Evolutionary conservation across 306 rosid species (phyloP).

Genomic region (Prunus armeniaca): DNA sequence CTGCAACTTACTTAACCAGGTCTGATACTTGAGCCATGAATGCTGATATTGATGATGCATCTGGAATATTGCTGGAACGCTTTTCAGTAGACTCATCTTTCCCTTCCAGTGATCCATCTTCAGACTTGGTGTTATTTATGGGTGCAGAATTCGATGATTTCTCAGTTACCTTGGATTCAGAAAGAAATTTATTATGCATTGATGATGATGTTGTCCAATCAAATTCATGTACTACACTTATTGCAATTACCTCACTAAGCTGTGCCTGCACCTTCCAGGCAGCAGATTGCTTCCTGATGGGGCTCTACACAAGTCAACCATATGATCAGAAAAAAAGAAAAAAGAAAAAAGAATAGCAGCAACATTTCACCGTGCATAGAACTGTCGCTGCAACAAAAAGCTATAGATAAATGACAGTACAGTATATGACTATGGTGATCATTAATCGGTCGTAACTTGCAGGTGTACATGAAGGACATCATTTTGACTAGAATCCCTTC

Average conservation of each 20-base stretch:
- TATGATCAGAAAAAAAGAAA: constrained; percentile 8
- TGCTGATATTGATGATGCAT: constrained; percentile 50
- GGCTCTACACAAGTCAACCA: constrained; percentile 46
- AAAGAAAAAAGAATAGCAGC: background rate
- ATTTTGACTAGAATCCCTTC: background rate
- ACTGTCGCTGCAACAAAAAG: background rate
- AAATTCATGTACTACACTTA: background rate
- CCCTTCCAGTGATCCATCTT: constrained; percentile 30
- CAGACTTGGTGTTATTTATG: constrained; percentile 33
- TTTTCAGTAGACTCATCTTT: constrained; percentile 36
- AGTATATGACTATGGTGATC: background rate
- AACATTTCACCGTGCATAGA: background rate
- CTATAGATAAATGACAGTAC: background rate
- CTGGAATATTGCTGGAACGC: constrained; percentile 32
- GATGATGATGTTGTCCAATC: background rate
- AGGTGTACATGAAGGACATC: background rate
- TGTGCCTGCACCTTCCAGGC: constrained; percentile 46
- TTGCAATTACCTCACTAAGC: constrained; percentile 37
- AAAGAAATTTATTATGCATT: constrained; percentile 11
- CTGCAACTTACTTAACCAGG: constrained; percentile 70
- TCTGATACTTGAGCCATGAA: constrained; percentile 81
- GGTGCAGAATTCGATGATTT: constrained; percentile 69
- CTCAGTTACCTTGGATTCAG: constrained; percentile 41
- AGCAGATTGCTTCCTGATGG: constrained; percentile 40
- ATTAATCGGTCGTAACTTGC: background rate